Evolutionary conservation across 768 basidiomycete species (phyloP).

Genomic region (Amanita inopinata): DNA sequence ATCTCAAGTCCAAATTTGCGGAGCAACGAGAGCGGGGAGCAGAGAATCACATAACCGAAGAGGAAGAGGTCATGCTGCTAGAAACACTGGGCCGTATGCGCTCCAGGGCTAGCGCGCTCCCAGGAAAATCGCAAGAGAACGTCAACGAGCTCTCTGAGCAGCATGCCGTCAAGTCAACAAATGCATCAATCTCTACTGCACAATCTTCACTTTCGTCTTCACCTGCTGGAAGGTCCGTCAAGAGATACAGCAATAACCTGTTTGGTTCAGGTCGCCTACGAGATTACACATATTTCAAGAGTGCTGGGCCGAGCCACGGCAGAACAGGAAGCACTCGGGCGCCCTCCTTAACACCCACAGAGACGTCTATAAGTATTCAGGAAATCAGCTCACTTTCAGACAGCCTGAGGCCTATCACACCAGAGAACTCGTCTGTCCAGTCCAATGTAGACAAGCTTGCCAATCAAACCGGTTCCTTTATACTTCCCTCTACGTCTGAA

Average conservation of each 20-base stretch:
- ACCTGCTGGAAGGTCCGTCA: constrained; percentile 40
- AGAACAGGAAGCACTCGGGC: constrained; percentile 34
- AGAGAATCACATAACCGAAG: constrained; percentile 62
- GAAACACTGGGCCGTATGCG: constrained; percentile 52
- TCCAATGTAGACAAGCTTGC: constrained; percentile 29
- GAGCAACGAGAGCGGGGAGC: constrained; percentile 67
- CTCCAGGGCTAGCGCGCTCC: constrained; percentile 20
- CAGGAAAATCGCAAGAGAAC: constrained; percentile 28
- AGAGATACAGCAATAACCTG: constrained; percentile 80
- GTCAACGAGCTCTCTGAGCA: constrained; percentile 22
- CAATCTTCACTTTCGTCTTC: constrained; percentile 29
- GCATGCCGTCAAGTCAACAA: constrained; percentile 22
- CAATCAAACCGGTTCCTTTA: constrained; percentile 17
- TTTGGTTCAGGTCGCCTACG: constrained; percentile 75
- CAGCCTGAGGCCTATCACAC: constrained; percentile 43
- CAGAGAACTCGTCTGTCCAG: constrained; percentile 40
- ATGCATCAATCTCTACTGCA: constrained; percentile 24
- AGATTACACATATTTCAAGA: constrained; percentile 64
- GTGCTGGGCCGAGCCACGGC: constrained; percentile 29
- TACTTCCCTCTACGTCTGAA: constrained; percentile 27
- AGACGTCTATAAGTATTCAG: constrained; percentile 28
- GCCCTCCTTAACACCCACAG: constrained; percentile 40
- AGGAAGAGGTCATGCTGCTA: constrained; percentile 79
- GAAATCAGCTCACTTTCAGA: constrained; percentile 30
- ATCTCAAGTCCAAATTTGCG: constrained; percentile 57